phyloP scores from a whole-genome alignment of 208 protist genomes.

The Leishmania turanica region DNA sequence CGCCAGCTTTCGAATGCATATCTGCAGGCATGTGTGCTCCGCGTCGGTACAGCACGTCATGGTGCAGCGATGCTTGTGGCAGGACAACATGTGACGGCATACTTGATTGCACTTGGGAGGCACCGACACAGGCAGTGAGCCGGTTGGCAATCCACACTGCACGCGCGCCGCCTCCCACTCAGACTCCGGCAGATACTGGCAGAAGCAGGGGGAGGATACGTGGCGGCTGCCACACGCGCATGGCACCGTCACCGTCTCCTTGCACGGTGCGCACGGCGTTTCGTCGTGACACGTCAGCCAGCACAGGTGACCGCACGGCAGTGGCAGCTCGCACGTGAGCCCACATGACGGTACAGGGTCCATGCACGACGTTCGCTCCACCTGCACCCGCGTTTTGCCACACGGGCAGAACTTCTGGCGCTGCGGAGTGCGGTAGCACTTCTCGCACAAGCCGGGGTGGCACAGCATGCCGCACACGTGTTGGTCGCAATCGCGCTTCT shows the following conservation, averaged over 20 bases:
- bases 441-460: slow-evolving; percentile 76
- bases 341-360: slow-evolving; percentile 90
- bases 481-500: slow-evolving; percentile 79
- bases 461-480: slow-evolving; percentile 81
- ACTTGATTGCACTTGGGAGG: slow-evolving; percentile 64
- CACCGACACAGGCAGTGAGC: slow-evolving; percentile 33
- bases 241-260: slow-evolving; percentile 41
- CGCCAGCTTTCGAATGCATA: slow-evolving; percentile 82
- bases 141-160: slow-evolving; percentile 22
- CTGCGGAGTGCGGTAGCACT: slow-evolving; percentile 59
- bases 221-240: slow-evolving; percentile 71
- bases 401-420: slow-evolving; percentile 57
- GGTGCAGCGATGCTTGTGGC: slow-evolving; percentile 86
- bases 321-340: slow-evolving; percentile 67
- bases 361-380: slow-evolving; percentile 57
- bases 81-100: slow-evolving; percentile 75
- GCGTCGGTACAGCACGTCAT: slow-evolving; percentile 79
- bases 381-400: slow-evolving; percentile 37
- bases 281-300: slow-evolving; percentile 76
- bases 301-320: slow-evolving; percentile 89
- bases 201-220: slow-evolving; percentile 76
- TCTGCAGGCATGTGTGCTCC: slow-evolving; percentile 81
- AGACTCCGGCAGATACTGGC: slow-evolving; percentile 57
- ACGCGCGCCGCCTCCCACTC: slow-evolving; percentile 59
- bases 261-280: slow-evolving; percentile 78